A percentile compares a stretch with the other conserved stretches of the same genome.
Conservation (phyloP, 495 filamentous ascomycete genomes). For the Podospora sp. region DNA sequence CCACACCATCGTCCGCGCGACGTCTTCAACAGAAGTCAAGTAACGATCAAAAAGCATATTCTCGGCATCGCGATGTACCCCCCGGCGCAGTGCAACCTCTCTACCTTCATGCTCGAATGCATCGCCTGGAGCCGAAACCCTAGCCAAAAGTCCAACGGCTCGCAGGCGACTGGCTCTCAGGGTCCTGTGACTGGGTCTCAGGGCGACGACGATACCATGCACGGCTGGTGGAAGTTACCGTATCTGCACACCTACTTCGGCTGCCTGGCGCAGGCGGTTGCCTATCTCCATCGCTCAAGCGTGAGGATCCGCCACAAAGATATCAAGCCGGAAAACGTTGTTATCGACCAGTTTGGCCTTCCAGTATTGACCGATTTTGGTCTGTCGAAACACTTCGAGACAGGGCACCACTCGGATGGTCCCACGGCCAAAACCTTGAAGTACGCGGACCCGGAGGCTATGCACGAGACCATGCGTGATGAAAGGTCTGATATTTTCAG, state of each 20-base stretch:
- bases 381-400: conserved; percentile 43
- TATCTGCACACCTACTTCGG: conserved; percentile 39
- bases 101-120: conserved; percentile 33
- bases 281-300: conserved; percentile 40
- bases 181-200: not conserved
- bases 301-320: conserved; percentile 48
- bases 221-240: conserved; percentile 24
- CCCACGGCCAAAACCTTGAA: conserved; percentile 40
- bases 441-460: conserved; percentile 53
- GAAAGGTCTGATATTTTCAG: conserved; percentile 52
- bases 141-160: conserved; percentile 9
- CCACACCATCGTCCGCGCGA: conserved; percentile 13
- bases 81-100: conserved; percentile 35
- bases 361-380: conserved; percentile 51
- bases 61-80: conserved; percentile 43
- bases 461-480: conserved; percentile 39
- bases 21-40: conserved; percentile 22
- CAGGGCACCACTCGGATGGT: conserved; percentile 37
- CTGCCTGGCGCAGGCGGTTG: conserved; percentile 42
- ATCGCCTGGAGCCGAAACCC: conserved; percentile 17
- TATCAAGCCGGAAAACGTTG: conserved; percentile 52
- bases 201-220: not conserved
- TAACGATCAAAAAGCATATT: conserved; percentile 35
- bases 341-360: conserved; percentile 39
- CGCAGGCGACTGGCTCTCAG: conserved; percentile 2